These are phyloP conservation scores for Periglandula ipomoeae DNA, from an alignment of 2,329 filamentous ascomycete genomes.

Conservation along the genomic window DNA sequence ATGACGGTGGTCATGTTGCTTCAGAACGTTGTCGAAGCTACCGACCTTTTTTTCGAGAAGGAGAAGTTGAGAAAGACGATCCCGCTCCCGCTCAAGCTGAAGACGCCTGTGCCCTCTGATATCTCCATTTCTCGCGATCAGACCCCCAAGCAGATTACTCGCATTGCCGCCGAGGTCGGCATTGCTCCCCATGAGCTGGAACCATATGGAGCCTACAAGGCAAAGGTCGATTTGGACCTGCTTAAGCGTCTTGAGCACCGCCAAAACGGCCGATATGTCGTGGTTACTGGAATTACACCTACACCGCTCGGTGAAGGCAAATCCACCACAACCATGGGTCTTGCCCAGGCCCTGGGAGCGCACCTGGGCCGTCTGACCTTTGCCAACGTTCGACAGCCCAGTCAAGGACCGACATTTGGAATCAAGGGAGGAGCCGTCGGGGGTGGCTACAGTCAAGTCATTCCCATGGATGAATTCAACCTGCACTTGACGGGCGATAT, in stretches of 20 bases:
- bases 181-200: slow-evolving; percentile 85
- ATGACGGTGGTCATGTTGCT: slow-evolving; percentile 99
- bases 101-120: slow-evolving; percentile 83
- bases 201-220: slow-evolving; percentile 91
- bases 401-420: slow-evolving; percentile 94
- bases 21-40: slow-evolving; percentile 86
- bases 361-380: slow-evolving; percentile 84
- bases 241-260: slow-evolving; percentile 81
- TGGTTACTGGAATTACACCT: slow-evolving; percentile 92
- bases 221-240: slow-evolving; percentile 79
- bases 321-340: slow-evolving; percentile 93
- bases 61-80: slow-evolving; percentile 72
- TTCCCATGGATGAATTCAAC: slow-evolving; percentile 99
- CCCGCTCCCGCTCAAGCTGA: slow-evolving; percentile 74
- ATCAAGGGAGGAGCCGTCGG: slow-evolving; percentile 98
- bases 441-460: slow-evolving; percentile 97
- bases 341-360: slow-evolving; percentile 85
- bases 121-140: slow-evolving; percentile 87
- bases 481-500: slow-evolving; percentile 96
- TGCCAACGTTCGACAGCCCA: slow-evolving; percentile 94
- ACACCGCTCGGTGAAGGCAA: slow-evolving; percentile 96
- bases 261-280: slow-evolving; percentile 79
- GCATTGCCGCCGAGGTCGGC: slow-evolving; percentile 76
- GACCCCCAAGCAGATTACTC: slow-evolving; percentile 82
- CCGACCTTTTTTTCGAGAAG: slow-evolving; percentile 70